Evolutionary conservation across 2,329 filamentous ascomycete species (phyloP).

Genomic region (Trichoderma afroharzianum): DNA sequence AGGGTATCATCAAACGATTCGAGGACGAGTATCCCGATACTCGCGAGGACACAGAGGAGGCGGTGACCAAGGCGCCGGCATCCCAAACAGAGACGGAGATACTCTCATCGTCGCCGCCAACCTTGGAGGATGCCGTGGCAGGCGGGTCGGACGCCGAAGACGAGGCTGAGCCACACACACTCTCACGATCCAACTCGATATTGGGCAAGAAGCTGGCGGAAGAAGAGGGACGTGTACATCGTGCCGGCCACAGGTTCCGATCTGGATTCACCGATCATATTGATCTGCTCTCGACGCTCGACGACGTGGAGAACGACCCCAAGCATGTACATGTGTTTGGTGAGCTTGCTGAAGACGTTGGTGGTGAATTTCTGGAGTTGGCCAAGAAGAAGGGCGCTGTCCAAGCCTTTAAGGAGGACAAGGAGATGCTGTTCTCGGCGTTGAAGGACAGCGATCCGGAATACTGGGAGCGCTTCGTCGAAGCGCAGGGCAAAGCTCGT

Average conservation of each 20-base stretch:
- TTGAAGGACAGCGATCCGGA: conserved; percentile 61
- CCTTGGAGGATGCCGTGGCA: conserved; percentile 34
- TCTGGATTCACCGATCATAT: conserved; percentile 51
- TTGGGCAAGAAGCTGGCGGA: conserved; percentile 52
- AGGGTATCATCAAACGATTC: conserved; percentile 90
- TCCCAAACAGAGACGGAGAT: conserved; percentile 21
- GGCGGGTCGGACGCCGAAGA: conserved; percentile 48
- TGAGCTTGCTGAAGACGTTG: conserved; percentile 61
- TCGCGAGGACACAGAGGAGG: conserved; percentile 38
- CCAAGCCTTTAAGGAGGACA: conserved; percentile 57
- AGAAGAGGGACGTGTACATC: conserved; percentile 55
- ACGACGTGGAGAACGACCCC: conserved; percentile 49
- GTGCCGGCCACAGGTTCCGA: conserved; percentile 56
- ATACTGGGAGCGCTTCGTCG: conserved; percentile 60
- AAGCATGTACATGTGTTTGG: conserved; percentile 52
- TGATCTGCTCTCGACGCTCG: conserved; percentile 45
- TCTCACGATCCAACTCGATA: conserved; percentile 52
- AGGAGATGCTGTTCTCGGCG: conserved; percentile 45
- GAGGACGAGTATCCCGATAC: conserved; percentile 96
- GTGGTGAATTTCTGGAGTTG: conserved; percentile 55
- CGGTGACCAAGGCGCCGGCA: not conserved
- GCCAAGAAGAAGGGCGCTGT: conserved; percentile 58
- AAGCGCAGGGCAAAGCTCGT: conserved; percentile 57
- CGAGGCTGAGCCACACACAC: conserved; percentile 41
- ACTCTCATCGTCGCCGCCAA: conserved; percentile 24